Evolutionary conservation across 345 rosid genomes (phyloP).

Genomic region (Cardiospermum halicacabum): DNA sequence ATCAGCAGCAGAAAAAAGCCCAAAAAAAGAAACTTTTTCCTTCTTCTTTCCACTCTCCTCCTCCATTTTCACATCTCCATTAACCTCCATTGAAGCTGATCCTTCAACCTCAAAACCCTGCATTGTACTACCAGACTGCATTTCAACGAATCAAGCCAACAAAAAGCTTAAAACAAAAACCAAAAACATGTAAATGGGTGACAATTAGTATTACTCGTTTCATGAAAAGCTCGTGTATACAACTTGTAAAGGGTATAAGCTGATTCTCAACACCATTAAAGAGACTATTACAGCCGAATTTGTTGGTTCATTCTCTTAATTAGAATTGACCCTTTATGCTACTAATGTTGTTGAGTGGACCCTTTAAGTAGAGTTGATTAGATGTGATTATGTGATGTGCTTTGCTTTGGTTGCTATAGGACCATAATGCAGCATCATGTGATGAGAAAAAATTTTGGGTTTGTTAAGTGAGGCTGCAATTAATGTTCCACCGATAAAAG

Average conservation of each 20-base stretch:
- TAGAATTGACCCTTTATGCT: neutral
- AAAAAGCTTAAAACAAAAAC: neutral
- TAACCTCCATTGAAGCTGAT: slow-evolving; percentile 2
- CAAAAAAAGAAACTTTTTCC: slow-evolving; percentile 45
- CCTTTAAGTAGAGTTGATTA: neutral
- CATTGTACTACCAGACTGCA: slow-evolving; percentile 13
- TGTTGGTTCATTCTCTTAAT: slow-evolving; percentile 1
- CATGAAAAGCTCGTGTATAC: slow-evolving; percentile 18
- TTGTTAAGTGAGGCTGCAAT: neutral
- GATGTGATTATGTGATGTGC: neutral
- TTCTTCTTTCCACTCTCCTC: slow-evolving; percentile 11
- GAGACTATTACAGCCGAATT: slow-evolving; percentile 5
- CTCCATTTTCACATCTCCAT: slow-evolving; percentile 10
- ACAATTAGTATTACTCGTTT: neutral
- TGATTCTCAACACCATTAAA: neutral
- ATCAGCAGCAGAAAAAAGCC: slow-evolving; percentile 65
- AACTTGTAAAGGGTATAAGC: slow-evolving; percentile 17
- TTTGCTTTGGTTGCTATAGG: no score
- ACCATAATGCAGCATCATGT: neutral
- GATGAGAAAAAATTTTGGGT: neutral
- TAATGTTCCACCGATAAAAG: neutral
- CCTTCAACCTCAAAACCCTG: slow-evolving; percentile 20
- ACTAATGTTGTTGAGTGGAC: neutral
- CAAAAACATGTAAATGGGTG: slow-evolving; percentile 1
- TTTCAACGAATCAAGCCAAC: neutral